Evolutionary conservation across 2,329 filamentous ascomycete genomes (phyloP), one percentile per base, ranked within the genome.

Genomic region (Didymella glomerata): DNA sequence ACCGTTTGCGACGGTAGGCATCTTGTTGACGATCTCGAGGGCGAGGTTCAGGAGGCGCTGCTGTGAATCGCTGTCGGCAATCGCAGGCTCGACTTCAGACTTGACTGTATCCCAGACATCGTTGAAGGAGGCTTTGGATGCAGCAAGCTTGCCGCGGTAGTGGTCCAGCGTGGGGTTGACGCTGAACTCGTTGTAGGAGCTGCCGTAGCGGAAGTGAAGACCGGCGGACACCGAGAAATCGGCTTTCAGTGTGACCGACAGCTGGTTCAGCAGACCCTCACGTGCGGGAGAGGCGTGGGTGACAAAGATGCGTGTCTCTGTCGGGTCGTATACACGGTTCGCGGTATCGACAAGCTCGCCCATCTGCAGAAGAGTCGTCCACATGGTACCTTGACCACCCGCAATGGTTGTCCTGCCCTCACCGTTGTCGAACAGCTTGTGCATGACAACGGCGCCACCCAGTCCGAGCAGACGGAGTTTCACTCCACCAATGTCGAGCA

Each of bases 71-170:
- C 97, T 99, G 72, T 95, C 90, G 59, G 90, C 86, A 62, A 99
- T 96, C 5, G 94, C 95, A 22, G 94, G 91, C 81, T 97, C 92
- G 14, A 99, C 95, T 78, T 99, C 95, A 48, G 88, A 85, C 81
- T 96, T 97, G 71, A 99, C 95, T 1, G 95, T 99, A 78, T 99
- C 95, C 95, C 95, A 99, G 8, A 99, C 95, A 77, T 99, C 95
- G 76, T 96, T 97, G 83, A 99, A 99, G 0, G 95, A 98, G 1
- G 95, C 94, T 80, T 97, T 98, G 48, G 94, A 98, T 13, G 95
- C 95, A 50, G 95, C 94, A 54, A 99, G 88, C 84, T 99, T 99
- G 75, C 95, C 96, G 60, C 96, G 92, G 80, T 99, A 99, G 80
- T 99, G 95, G 72, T 99, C 95, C 54, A 99, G 84, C 0, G 94